phyloP scores from a whole-genome alignment of 2,329 filamentous ascomycete species.

The Claviceps africana region DNA sequence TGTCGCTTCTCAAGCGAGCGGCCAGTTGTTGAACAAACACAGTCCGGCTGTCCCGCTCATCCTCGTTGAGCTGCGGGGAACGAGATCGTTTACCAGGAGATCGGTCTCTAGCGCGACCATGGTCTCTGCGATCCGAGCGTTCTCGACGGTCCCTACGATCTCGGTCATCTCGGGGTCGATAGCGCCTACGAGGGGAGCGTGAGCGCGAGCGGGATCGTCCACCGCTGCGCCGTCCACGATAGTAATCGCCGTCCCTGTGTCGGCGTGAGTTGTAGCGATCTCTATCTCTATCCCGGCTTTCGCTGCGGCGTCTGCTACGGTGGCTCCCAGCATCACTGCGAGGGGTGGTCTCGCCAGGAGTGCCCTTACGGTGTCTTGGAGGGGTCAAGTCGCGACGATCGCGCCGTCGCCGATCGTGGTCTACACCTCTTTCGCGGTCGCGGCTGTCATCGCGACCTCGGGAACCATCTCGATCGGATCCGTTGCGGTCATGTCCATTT shows the following conservation, averaged over 20 bases:
- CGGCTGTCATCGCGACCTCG: conserved; percentile 43
- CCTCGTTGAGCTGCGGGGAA: conserved; percentile 71
- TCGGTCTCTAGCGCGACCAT: conserved; percentile 41
- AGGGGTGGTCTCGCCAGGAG: conserved; percentile 49
- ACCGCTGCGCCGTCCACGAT: conserved; percentile 32
- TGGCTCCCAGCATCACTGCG: conserved; percentile 66
- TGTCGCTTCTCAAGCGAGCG: conserved; percentile 78
- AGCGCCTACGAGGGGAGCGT: conserved; percentile 51
- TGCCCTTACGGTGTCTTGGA: conserved; percentile 30
- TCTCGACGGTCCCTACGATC: conserved; percentile 37
- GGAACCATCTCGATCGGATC: conserved; percentile 41
- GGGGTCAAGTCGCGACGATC: conserved; percentile 44
- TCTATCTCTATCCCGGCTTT: conserved; percentile 64
- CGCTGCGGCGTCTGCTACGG: conserved; percentile 68
- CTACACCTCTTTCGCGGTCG: conserved; percentile 41
- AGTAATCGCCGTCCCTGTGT: conserved; percentile 61
- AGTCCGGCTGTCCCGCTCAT: conserved; percentile 91
- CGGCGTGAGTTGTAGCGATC: conserved; percentile 60
- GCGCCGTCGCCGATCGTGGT: conserved; percentile 35
- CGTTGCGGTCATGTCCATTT: conserved; percentile 19
- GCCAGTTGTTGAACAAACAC: conserved; percentile 98
- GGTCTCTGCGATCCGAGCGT: conserved; percentile 30
- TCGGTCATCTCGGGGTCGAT: conserved; percentile 41
- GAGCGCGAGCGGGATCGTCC: conserved; percentile 52
- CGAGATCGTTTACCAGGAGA: conserved; percentile 27